Base-by-base conservation (phyloP, 352 stramenopile genomes). In the Phytophthora fragariaefolia region DNA sequence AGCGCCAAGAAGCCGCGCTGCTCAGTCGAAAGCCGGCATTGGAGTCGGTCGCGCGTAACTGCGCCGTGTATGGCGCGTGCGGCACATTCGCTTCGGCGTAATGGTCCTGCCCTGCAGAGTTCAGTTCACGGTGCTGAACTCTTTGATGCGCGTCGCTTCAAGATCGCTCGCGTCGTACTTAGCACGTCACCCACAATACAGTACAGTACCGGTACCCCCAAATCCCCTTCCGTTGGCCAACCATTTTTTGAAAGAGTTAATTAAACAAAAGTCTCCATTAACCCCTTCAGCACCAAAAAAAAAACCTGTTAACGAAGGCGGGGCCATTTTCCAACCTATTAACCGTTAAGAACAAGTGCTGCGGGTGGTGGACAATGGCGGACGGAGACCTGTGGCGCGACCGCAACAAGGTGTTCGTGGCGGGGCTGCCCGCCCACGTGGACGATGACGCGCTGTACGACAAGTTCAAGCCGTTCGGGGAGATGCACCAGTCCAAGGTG, bases 331-430 rank as follows among this genome's bases (percentile, higher is more conserved):
- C n/a, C n/a, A n/a, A n/a, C n/a, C n/a, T n/a, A n/a, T n/a, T n/a
- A n/a, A n/a, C n/a, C n/a, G n/a, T n/a, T n/a, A n/a, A n/a, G n/a
- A n/a, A n/a, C n/a, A n/a, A n/a, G n/a, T n/a, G n/a, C n/a, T n/a
- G n/a, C n/a, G n/a, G n/a, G n/a, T n/a, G n/a, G n/a, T n/a, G n/a
- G n/a, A n/a, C 30, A 36, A 91, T 90, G 83, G 71, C 68, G 9
- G 82, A 90, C 66, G 70, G 65, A 7, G 74, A 94, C 57, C 73
- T 95, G 26, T 95, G 87, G 87, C 87, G 87, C 51, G 87, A 95
- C 71, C 87, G 87, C 69, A 95, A 93, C 75, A 95, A 95, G 76
- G 82, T 95, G 51, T 93, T 95, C 66, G 85, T 95, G 43, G 87
- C 85, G 10, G 87, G 87, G 1, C 66, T 95, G 28, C 87, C 87